phyloP scores from a whole-genome alignment of 805 yeast genomes.

The Candida chauliodis region DNA sequence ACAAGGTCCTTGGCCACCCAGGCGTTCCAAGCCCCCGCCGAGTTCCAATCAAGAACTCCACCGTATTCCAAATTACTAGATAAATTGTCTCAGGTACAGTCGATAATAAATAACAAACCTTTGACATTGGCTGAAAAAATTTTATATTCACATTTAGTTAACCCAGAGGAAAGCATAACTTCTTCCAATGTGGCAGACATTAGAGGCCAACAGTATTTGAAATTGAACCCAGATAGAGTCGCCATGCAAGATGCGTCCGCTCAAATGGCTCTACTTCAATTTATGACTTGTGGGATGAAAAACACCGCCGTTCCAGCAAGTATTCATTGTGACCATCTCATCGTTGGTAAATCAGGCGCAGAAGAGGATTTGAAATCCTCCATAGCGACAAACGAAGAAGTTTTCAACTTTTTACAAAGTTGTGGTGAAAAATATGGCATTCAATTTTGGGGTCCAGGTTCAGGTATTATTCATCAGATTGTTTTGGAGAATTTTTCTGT shows the following conservation, averaged over 20 bases:
- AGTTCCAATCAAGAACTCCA: slow-evolving; percentile 70
- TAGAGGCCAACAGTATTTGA: slow-evolving; percentile 87
- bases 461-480: slow-evolving; percentile 98
- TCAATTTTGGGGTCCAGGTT: slow-evolving; percentile 99
- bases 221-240: slow-evolving; percentile 93
- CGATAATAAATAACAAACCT: slow-evolving; percentile 58
- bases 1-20: slow-evolving; percentile 26
- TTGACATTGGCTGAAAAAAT: slow-evolving; percentile 93
- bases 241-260: slow-evolving; percentile 99
- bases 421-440: slow-evolving; percentile 95
- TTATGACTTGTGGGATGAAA: slow-evolving; percentile 93
- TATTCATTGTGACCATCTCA: slow-evolving; percentile 96
- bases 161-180: slow-evolving; percentile 78
- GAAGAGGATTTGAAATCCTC: slow-evolving; percentile 77
- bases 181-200: slow-evolving; percentile 47
- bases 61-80: slow-evolving; percentile 76
- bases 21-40: slow-evolving; percentile 49
- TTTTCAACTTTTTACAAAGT: slow-evolving; percentile 87
- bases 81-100: slow-evolving; percentile 61
- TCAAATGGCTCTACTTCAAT: slow-evolving; percentile 97
- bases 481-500: slow-evolving; percentile 94
- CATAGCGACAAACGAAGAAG: slow-evolving; percentile 85
- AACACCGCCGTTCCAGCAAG: slow-evolving; percentile 90
- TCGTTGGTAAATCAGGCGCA: slow-evolving; percentile 95
- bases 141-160: slow-evolving; percentile 84